Conservation (phyloP, 495 filamentous ascomycete genomes). For the Aspergillus nanangensis region DNA sequence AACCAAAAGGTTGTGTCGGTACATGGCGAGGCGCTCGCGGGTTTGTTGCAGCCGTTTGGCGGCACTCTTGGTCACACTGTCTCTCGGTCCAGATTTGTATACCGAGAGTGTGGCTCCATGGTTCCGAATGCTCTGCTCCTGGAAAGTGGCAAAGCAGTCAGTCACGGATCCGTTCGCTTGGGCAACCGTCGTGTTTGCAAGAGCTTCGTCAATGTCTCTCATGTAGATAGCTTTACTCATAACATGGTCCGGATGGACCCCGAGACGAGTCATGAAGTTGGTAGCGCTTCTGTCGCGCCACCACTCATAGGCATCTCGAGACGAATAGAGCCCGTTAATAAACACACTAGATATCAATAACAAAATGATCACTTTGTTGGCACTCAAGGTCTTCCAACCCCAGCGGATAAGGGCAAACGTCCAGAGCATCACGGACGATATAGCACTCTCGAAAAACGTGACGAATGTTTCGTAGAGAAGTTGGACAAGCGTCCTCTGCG, state of each 20-base stretch:
- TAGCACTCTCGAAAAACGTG: conserved; percentile 63
- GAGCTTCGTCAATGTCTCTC: conserved; percentile 70
- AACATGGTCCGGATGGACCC: conserved; percentile 68
- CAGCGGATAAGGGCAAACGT: conserved; percentile 57
- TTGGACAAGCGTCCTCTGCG: conserved; percentile 59
- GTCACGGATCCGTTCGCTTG: conserved; percentile 29
- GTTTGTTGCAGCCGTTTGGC: conserved; percentile 68
- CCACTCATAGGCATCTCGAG: conserved; percentile 65
- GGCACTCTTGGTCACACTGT: conserved; percentile 51
- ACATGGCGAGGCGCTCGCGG: conserved; percentile 72
- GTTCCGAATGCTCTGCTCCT: conserved; percentile 34
- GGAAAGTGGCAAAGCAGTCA: conserved; percentile 43
- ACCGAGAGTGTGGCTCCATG: conserved; percentile 21
- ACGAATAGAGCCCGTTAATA: conserved; percentile 68
- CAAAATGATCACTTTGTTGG: conserved; percentile 68
- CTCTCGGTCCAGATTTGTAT: conserved; percentile 30
- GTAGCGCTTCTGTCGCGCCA: conserved; percentile 79
- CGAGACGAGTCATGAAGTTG: conserved; percentile 73
- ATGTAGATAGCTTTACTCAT: conserved; percentile 87
- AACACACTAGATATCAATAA: conserved; percentile 62
- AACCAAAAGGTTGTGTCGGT: conserved; percentile 89
- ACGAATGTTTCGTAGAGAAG: conserved; percentile 66
- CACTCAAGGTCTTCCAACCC: conserved; percentile 63
- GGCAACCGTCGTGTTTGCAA: conserved; percentile 39
- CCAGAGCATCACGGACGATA: conserved; percentile 72